Conservation (phyloP, 345 rosid genomes). For the Stellera chamaejasme region DNA sequence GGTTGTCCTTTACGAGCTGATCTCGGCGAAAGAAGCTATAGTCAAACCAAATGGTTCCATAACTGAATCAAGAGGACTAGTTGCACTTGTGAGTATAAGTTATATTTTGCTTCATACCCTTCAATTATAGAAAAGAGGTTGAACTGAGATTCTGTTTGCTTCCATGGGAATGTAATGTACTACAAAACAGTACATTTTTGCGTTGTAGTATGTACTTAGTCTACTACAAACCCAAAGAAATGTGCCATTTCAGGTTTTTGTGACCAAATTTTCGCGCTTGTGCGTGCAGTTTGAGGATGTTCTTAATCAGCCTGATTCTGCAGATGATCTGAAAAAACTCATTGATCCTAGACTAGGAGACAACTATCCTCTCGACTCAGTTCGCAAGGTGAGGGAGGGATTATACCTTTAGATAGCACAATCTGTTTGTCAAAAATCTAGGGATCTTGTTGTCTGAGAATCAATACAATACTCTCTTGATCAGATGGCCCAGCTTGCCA, state of each 20-base stretch:
- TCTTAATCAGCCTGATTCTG: slow-evolving; percentile 48
- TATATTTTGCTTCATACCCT: slow-evolving; percentile 12
- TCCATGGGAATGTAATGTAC: too few species aligned
- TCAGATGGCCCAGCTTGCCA: slow-evolving; percentile 91
- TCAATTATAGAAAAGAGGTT: not conserved
- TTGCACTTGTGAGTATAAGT: slow-evolving; percentile 56
- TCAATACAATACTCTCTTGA: too few species aligned
- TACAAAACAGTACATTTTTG: too few species aligned
- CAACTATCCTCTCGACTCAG: slow-evolving; percentile 62
- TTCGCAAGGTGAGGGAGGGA: slow-evolving; percentile 42
- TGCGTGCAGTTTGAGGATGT: slow-evolving; percentile 66
- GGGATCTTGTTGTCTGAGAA: not conserved
- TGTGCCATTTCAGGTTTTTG: not conserved
- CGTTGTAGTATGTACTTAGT: too few species aligned
- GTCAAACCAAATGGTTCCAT: slow-evolving; percentile 39
- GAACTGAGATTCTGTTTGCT: too few species aligned
- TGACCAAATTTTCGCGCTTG: not conserved
- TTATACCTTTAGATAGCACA: not conserved
- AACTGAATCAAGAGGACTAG: slow-evolving; percentile 74
- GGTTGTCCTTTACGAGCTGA: slow-evolving; percentile 94
- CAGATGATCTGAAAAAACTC: slow-evolving; percentile 47
- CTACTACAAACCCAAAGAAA: too few species aligned
- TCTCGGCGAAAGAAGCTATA: slow-evolving; percentile 85
- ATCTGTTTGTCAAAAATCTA: not conserved
- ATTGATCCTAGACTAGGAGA: slow-evolving; percentile 74